Conservation (phyloP, 768 basidiomycete species). For the Steccherinum ochraceum region DNA sequence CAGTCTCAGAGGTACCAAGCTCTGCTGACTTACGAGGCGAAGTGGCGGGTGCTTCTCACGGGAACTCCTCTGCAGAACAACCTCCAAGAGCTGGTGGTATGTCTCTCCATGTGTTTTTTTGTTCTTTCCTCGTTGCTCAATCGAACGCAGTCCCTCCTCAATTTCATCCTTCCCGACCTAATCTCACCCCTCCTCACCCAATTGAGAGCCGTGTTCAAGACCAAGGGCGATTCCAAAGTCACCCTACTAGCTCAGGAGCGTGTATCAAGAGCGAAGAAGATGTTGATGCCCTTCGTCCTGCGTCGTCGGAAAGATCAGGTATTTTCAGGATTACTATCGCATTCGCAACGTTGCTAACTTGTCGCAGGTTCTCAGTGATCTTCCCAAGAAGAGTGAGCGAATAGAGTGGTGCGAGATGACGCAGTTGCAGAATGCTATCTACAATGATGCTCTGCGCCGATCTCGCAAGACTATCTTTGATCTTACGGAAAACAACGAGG, state of each 20-base stretch:
- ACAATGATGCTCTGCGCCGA: constrained; percentile 77
- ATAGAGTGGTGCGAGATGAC: constrained; percentile 97
- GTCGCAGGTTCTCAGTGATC: constrained; percentile 77
- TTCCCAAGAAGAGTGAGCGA: constrained; percentile 88
- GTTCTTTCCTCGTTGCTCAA: constrained; percentile 4
- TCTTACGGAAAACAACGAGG: constrained; percentile 22
- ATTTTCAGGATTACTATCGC: constrained; percentile 8
- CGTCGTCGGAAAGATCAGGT: constrained; percentile 96
- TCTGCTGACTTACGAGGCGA: constrained; percentile 75
- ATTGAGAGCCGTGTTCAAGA: constrained; percentile 93
- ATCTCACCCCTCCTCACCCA: constrained; percentile 31
- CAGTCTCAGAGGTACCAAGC: constrained; percentile 95
- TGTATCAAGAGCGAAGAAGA: constrained; percentile 92
- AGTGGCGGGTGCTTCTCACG: constrained; percentile 89
- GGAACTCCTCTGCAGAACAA: constrained; percentile 96
- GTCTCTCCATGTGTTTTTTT: constrained; percentile 31
- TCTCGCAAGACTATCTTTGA: constrained; percentile 78
- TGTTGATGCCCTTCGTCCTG: constrained; percentile 99
- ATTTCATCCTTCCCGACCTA: constrained; percentile 88
- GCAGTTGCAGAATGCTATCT: constrained; percentile 71
- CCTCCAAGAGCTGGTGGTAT: constrained; percentile 81
- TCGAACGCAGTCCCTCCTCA: constrained; percentile 79
- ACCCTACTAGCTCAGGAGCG: constrained; percentile 88
- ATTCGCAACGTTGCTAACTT: background rate
- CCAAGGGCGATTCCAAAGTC: constrained; percentile 86